These are phyloP conservation scores for Laetiporus sulphureus DNA, from an alignment of 1,284 basidiomycete species.

Conservation along the genomic window DNA sequence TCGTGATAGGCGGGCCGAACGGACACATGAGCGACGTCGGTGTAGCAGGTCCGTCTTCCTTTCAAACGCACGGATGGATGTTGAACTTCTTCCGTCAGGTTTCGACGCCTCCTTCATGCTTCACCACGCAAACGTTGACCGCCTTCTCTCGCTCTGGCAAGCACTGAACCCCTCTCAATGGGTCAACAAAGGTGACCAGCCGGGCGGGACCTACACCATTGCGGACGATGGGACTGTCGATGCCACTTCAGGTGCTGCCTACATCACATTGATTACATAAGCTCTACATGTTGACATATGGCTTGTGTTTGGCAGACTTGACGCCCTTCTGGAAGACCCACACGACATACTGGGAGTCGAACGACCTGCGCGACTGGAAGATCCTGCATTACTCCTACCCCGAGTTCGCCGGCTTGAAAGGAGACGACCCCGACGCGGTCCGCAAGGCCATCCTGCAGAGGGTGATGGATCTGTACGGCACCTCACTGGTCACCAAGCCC, in stretches of 20 bases:
- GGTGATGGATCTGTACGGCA: constrained; percentile 25
- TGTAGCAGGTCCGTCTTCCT: constrained; percentile 24
- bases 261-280: too few species aligned
- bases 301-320: constrained; percentile 15
- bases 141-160: constrained; percentile 39
- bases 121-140: constrained; percentile 44
- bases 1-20: constrained; percentile 27
- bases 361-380: constrained; percentile 13
- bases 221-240: constrained; percentile 24
- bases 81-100: constrained; percentile 18
- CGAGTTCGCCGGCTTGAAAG: constrained; percentile 35
- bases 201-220: constrained; percentile 31
- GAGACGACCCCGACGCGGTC: constrained; percentile 24
- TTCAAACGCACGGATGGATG: neutral
- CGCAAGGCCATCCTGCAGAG: constrained; percentile 25
- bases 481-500: neutral
- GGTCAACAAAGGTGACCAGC: constrained; percentile 25
- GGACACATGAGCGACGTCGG: constrained; percentile 38
- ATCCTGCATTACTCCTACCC: constrained; percentile 37
- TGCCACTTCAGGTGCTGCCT: constrained; percentile 30
- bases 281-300: neutral
- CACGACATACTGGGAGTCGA: constrained; percentile 27
- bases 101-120: constrained; percentile 47
- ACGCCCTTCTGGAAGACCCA: constrained; percentile 27
- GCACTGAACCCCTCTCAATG: constrained; percentile 34